phyloP scores from a whole-genome alignment of 2,329 filamentous ascomycete genomes.

The Drechslerella coelobrocha region DNA sequence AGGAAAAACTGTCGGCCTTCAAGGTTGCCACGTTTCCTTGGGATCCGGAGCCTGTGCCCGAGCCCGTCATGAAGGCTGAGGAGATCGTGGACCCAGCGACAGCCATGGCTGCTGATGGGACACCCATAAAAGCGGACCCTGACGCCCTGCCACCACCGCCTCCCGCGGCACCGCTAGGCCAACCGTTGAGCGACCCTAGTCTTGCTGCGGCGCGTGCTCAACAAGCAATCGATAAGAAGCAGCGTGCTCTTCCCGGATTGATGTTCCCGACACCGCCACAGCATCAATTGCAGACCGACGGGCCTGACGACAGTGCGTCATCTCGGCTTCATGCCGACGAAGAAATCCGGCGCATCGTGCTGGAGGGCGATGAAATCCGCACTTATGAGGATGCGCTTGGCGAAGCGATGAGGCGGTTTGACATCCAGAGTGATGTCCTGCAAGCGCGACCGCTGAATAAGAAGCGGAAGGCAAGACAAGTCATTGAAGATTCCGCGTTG shows the following conservation, averaged over 20 bases:
- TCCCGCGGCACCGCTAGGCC: constrained; percentile 54
- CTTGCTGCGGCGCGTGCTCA: constrained; percentile 54
- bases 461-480: constrained; percentile 12
- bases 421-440: constrained; percentile 34
- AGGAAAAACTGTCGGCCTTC: constrained; percentile 83
- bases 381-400: constrained; percentile 38
- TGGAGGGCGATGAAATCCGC: constrained; percentile 45
- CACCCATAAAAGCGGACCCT: constrained; percentile 61
- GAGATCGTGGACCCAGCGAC: constrained; percentile 55
- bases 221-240: constrained; percentile 53
- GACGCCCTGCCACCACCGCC: constrained; percentile 58
- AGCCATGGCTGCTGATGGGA: constrained; percentile 51
- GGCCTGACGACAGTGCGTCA: constrained; percentile 42
- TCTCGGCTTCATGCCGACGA: constrained; percentile 31
- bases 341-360: constrained; percentile 34
- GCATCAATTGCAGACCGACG: constrained; percentile 53
- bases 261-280: constrained; percentile 56
- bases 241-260: constrained; percentile 28
- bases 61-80: constrained; percentile 55
- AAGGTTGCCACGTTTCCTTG: constrained; percentile 90
- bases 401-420: constrained; percentile 36
- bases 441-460: constrained; percentile 36
- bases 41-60: constrained; percentile 72
- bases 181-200: constrained; percentile 55
- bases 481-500: background rate